Base-by-base conservation (phyloP, 1,284 basidiomycete species). In the Cystobasidium sp. region DNA sequence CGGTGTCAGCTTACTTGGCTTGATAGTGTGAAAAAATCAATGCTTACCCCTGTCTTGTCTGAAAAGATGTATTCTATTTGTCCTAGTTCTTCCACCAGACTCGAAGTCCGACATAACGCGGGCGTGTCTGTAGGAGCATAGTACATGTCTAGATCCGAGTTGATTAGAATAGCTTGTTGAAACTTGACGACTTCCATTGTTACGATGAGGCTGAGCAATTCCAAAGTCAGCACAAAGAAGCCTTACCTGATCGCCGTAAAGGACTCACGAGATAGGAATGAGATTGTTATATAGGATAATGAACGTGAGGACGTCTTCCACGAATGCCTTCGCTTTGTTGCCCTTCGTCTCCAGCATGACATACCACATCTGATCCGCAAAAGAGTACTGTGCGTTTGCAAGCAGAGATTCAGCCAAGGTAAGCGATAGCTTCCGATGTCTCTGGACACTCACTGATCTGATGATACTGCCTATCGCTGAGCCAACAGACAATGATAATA, bases 111-210 rank as follows among this genome's bases (percentile, higher is more conserved):
- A 82, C 97, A 99, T 9, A 97, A 86, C 0, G 97, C 97, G 0
- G 97, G 94, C 0, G 96, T 99, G 82, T 99, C 95, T 4, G 95
- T 97, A 74, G 86, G 89, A 2, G 90, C 89, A 81, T 99, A 92
- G 84, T 99, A 99, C 84, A 85, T 83, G 76, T 84, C 83, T 43
- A 84, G 79, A 83, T 99, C 97, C 46, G 89, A 94, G 83, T 98
- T 99, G 86, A 99, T 99, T 69, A 98, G 88, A 64, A 91, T 90
- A 0, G 97, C 95, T 84, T 98, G 97, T 83, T 97, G 94, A 81
- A 91, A 98, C 83, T 98, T 98, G 85, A 99, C 97, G 39, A 99
- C 91, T 84, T 99, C 97, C 91, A 99, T 98, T 0, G 97, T 98
- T 80, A 99, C 96, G 81, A 99, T 97, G 78, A 99, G 89, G 20